Percentiles rank a stretch among this genome's conserved stretches.
phyloP scores from a whole-genome alignment of 805 yeast genomes.

The Monosporozyma unispora region DNA sequence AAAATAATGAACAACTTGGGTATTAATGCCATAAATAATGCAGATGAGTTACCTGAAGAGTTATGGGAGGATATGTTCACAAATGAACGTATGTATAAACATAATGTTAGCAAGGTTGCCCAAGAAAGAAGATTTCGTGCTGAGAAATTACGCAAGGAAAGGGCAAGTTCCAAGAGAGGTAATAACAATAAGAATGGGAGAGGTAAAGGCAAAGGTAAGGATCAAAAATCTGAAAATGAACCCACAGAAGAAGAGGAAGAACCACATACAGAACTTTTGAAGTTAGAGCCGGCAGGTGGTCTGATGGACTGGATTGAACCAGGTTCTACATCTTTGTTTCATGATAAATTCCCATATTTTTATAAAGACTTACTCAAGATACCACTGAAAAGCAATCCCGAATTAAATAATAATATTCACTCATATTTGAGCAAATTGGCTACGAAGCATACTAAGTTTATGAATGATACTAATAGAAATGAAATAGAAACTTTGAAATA shows the following conservation, averaged over 20 bases:
- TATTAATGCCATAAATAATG: neutral
- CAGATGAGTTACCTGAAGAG: neutral
- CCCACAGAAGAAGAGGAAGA: neutral
- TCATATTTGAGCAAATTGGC: neutral
- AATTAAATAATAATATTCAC: neutral
- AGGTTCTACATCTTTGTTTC: neutral
- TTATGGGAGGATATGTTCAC: neutral
- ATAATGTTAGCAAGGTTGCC: neutral
- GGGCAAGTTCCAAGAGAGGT: neutral
- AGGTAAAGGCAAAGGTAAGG: constrained; percentile 5
- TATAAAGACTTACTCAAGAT: neutral
- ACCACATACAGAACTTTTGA: neutral
- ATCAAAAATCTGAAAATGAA: neutral
- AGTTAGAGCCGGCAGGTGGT: neutral
- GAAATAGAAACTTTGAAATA: neutral
- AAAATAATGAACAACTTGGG: neutral
- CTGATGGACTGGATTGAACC: neutral
- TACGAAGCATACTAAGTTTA: neutral
- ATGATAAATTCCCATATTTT: neutral
- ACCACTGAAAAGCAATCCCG: neutral
- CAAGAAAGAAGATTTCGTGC: neutral
- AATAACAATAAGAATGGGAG: constrained; percentile 6
- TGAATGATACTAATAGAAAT: neutral
- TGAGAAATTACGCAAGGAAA: neutral
- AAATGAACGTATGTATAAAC: neutral